A percentile compares a stretch with the other conserved stretches of the same genome.
phyloP scores from a whole-genome alignment of 345 rosid genomes.

The Euphorbia lathyris region DNA sequence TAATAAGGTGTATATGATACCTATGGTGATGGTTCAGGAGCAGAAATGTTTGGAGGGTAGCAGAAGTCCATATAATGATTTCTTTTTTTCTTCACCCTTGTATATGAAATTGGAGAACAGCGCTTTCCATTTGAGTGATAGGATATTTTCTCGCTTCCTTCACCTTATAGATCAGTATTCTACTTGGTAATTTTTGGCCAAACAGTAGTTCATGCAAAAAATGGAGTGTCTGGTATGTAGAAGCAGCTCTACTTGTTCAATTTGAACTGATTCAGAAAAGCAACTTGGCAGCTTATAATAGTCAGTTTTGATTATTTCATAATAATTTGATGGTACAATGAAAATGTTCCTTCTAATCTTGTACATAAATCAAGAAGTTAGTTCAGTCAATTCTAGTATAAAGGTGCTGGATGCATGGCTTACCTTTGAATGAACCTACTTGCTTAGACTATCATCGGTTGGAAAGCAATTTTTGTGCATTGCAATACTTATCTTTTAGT shows the following conservation, averaged over 20 bases:
- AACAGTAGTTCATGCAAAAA: too few relatives aligned
- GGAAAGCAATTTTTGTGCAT: not conserved
- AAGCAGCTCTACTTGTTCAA: not conserved
- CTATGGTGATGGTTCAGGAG: not conserved
- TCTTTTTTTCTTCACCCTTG: not conserved
- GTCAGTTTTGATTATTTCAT: not conserved
- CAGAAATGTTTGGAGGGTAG: not conserved
- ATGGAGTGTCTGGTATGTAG: too few relatives aligned
- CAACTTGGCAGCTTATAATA: not conserved
- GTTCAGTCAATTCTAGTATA: not conserved
- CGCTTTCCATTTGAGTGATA: too few relatives aligned
- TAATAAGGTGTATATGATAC: not conserved
- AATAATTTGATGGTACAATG: not conserved
- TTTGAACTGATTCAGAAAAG: not conserved
- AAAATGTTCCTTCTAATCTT: too few relatives aligned
- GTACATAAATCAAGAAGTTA: not conserved
- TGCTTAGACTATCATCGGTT: not conserved
- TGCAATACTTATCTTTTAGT: too few relatives aligned
- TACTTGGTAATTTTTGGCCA: too few relatives aligned
- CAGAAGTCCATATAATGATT: not conserved
- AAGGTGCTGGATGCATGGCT: not conserved
- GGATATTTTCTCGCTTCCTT: too few relatives aligned
- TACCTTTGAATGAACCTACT: not conserved
- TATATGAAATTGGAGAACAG: too few relatives aligned
- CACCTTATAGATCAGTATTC: not conserved